A percentile compares a stretch with the other conserved stretches of the same genome.
Conservation (phyloP, 164 flowering plant species). For the Santalum album region DNA sequence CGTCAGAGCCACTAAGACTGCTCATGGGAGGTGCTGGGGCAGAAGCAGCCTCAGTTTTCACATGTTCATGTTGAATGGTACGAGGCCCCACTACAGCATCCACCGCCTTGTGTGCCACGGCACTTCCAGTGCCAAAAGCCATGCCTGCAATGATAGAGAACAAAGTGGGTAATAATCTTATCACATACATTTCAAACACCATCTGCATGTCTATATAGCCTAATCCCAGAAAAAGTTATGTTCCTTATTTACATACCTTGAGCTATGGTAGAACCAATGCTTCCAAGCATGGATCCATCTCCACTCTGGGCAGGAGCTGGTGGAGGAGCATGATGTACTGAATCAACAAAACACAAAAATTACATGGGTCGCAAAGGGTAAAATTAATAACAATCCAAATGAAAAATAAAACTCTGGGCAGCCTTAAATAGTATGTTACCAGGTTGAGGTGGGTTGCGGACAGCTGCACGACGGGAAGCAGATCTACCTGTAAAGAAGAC, state of each 20-base stretch:
- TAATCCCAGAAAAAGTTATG: too few relatives aligned
- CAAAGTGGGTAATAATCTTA: too few relatives aligned
- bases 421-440: not conserved
- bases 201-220: too few relatives aligned
- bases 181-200: too few relatives aligned
- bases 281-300: not conserved
- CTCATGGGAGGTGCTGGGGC: not conserved
- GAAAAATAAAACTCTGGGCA: not conserved
- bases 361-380: too few relatives aligned
- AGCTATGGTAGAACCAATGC: conserved; percentile 2
- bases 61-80: conserved; percentile 1
- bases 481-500: not conserved
- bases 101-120: not conserved
- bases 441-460: not conserved
- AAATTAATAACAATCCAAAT: not conserved
- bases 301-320: not conserved
- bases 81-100: conserved; percentile 3
- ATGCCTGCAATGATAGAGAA: not conserved
- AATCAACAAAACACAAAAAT: not conserved
- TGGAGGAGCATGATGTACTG: not conserved
- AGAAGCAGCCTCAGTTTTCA: not conserved
- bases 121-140: conserved; percentile 5
- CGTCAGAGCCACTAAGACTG: not conserved
- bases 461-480: not conserved
- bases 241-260: not conserved